phyloP scores from a whole-genome alignment of 2,329 filamentous ascomycete species.

The Botrytis sinoallii region DNA sequence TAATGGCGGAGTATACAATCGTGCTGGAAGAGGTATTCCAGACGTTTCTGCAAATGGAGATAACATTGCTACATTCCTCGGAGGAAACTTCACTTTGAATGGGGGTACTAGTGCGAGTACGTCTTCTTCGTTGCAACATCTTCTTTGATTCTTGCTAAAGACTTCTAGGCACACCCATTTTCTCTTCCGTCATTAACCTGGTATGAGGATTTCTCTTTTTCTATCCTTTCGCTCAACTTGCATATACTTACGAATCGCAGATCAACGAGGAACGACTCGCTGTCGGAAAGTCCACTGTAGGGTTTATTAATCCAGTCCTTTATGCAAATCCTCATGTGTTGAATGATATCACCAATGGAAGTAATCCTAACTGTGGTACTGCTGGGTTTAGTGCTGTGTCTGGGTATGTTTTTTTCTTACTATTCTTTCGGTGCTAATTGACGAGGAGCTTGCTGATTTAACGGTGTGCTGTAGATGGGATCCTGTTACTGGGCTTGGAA shows the following conservation, averaged over 20 bases:
- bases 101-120: conserved; percentile 19
- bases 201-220: neutral
- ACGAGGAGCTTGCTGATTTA: neutral
- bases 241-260: neutral
- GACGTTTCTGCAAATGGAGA: conserved; percentile 47
- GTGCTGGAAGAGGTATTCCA: conserved; percentile 47
- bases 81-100: neutral
- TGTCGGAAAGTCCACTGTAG: conserved; percentile 39
- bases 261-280: conserved; percentile 43
- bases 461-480: conserved; percentile 29
- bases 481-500: conserved; percentile 38
- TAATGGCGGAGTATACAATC: conserved; percentile 47
- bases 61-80: conserved; percentile 11
- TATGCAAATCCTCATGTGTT: conserved; percentile 34
- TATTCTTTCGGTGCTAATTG: too few species aligned
- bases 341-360: conserved; percentile 38
- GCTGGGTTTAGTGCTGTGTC: conserved; percentile 36
- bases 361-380: conserved; percentile 37
- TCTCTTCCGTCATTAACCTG: conserved; percentile 19
- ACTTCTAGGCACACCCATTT: conserved; percentile 16
- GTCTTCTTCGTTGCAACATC: neutral
- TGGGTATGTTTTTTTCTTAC: conserved; percentile 22
- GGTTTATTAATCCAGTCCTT: conserved; percentile 41
- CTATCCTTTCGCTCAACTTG: too few species aligned
- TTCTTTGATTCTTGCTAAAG: conserved; percentile 27